Evolutionary conservation across 1,284 basidiomycete genomes (phyloP).

Genomic region (Cryptococcus wingfieldii): DNA sequence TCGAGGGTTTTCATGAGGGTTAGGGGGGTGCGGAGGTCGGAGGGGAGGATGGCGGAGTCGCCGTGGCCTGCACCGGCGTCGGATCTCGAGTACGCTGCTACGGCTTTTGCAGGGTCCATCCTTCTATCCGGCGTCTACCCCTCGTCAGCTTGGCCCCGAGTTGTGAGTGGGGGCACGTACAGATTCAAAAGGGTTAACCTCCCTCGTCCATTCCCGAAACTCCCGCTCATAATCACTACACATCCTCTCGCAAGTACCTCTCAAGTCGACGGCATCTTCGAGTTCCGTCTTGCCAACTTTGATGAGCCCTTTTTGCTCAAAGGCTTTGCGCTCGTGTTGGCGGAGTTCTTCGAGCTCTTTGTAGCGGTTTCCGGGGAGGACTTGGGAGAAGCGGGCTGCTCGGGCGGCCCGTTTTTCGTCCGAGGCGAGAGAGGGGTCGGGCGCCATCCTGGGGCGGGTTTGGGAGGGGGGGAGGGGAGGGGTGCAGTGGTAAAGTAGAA

Average conservation of each 20-base stretch:
- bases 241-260: conserved; percentile 89
- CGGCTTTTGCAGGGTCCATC: conserved; percentile 79
- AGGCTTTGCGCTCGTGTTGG: conserved; percentile 66
- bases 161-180: conserved; percentile 53
- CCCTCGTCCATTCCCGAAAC: conserved; percentile 82
- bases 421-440: neutral
- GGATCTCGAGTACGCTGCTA: conserved; percentile 92
- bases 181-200: conserved; percentile 80
- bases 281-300: conserved; percentile 78
- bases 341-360: conserved; percentile 56
- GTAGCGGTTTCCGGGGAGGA: conserved; percentile 45
- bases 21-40: conserved; percentile 81
- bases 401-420: conserved; percentile 30
- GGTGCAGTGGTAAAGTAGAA: neutral
- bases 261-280: conserved; percentile 80
- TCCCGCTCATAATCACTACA: conserved; percentile 91
- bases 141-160: neutral
- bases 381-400: conserved; percentile 44
- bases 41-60: conserved; percentile 64
- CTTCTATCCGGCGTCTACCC: conserved; percentile 51
- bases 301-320: conserved; percentile 81
- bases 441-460: neutral
- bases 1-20: conserved; percentile 82
- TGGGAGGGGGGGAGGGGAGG: neutral
- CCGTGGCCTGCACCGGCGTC: conserved; percentile 59